phyloP scores from a whole-genome alignment of 441 rosid genomes.

The Eutrema salsugineum region DNA sequence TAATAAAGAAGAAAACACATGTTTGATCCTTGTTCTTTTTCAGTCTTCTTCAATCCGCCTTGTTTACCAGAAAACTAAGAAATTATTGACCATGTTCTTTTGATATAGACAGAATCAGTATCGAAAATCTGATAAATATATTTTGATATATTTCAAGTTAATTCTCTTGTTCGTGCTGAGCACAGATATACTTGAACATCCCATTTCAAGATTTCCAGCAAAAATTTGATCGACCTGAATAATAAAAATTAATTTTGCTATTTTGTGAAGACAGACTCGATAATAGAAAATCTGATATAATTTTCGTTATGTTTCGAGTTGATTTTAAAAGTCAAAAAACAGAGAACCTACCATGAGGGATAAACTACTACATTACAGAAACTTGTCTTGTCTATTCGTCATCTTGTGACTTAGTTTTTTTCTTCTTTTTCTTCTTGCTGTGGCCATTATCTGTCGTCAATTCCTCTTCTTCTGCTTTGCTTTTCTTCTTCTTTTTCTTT shows the following conservation, averaged over 20 bases:
- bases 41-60: not conserved
- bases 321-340: not conserved
- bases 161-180: too few species aligned
- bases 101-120: not conserved
- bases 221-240: not conserved
- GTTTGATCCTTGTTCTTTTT: not conserved
- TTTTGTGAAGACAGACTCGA: not conserved
- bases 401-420: slow-evolving; percentile 22
- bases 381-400: slow-evolving; percentile 6
- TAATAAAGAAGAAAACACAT: not conserved
- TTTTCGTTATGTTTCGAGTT: not conserved
- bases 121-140: too few species aligned
- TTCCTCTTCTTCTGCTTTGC: slow-evolving; percentile 10
- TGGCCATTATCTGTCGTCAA: slow-evolving; percentile 10
- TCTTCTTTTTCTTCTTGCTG: slow-evolving; percentile 33
- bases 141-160: too few species aligned
- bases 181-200: not conserved
- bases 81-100: not conserved
- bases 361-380: not conserved
- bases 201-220: not conserved
- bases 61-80: not conserved
- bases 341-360: not conserved
- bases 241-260: not conserved
- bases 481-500: slow-evolving; percentile 28
- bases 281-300: not conserved